Conservation (phyloP, 192 early-diverging fungal species). For the Gigaspora rosea region DNA sequence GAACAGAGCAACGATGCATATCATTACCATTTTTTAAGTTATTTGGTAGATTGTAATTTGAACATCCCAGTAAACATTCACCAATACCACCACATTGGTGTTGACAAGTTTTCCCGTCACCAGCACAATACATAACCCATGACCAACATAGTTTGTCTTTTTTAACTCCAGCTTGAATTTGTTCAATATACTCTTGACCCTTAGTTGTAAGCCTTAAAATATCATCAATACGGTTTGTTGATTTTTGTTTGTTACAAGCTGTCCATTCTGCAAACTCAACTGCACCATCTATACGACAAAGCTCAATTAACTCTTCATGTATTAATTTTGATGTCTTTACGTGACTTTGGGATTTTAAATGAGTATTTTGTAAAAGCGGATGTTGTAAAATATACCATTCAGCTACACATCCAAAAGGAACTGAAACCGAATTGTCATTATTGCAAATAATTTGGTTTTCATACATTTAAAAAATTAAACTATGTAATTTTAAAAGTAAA, state of each 20-base stretch:
- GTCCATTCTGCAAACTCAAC: slow-evolving; percentile 6
- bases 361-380: slow-evolving; percentile 4
- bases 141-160: slow-evolving; percentile 13
- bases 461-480: not conserved
- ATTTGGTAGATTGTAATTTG: slow-evolving; percentile 9
- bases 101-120: slow-evolving; percentile 1
- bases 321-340: not conserved
- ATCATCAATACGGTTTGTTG: slow-evolving; percentile 5
- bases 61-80: not conserved
- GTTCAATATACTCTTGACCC: not conserved
- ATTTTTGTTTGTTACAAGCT: not conserved
- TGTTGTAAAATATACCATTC: slow-evolving; percentile 18
- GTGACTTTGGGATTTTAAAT: no score
- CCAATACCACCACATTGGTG: slow-evolving; percentile 7
- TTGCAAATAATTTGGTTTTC: slow-evolving; percentile 14
- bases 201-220: not conserved
- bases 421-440: not conserved
- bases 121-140: slow-evolving; percentile 6
- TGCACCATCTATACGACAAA: not conserved
- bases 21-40: slow-evolving; percentile 7
- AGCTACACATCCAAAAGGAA: slow-evolving; percentile 13
- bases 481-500: no score
- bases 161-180: not conserved
- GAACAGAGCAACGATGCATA: not conserved
- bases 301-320: not conserved